Conservation (phyloP, 306 rosid genomes). For the Macrotyloma uniflorum region DNA sequence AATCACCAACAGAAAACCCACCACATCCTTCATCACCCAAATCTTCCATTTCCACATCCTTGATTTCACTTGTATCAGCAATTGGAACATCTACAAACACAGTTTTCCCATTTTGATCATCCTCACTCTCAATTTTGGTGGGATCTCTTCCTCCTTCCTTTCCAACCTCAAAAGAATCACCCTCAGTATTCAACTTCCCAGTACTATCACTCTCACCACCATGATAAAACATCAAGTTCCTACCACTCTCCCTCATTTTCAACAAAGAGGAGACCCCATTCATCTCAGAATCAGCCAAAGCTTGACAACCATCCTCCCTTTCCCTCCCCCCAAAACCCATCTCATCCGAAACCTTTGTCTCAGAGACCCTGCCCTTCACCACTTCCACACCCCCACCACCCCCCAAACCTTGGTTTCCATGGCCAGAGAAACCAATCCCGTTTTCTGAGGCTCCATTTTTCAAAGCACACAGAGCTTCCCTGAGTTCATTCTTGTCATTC, state of each 20-base stretch:
- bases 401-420: constrained; percentile 34
- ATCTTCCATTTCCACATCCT: constrained; percentile 50
- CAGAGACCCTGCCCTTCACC: constrained; percentile 35
- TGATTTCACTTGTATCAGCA: constrained; percentile 46
- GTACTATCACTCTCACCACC: constrained; percentile 29
- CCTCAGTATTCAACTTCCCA: constrained; percentile 37
- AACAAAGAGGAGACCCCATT: constrained; percentile 56
- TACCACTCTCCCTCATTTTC: constrained; percentile 51
- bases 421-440: constrained; percentile 36
- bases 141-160: constrained; percentile 7
- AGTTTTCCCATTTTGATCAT: constrained; percentile 31
- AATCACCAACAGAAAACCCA: constrained; percentile 63
- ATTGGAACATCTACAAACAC: constrained; percentile 45
- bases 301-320: constrained; percentile 40
- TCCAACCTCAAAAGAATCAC: constrained; percentile 19
- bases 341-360: constrained; percentile 32
- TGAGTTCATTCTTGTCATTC: constrained; percentile 40
- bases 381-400: constrained; percentile 34
- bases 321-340: constrained; percentile 21
- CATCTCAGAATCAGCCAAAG: constrained; percentile 55
- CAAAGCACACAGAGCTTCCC: constrained; percentile 40
- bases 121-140: constrained; percentile 28
- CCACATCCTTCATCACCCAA: constrained; percentile 40
- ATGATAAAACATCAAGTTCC: constrained; percentile 12
- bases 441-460: constrained; percentile 38